These are phyloP conservation scores for Coemansia aciculifera DNA, from an alignment of 192 early-diverging fungal species.

Conservation along the genomic window DNA sequence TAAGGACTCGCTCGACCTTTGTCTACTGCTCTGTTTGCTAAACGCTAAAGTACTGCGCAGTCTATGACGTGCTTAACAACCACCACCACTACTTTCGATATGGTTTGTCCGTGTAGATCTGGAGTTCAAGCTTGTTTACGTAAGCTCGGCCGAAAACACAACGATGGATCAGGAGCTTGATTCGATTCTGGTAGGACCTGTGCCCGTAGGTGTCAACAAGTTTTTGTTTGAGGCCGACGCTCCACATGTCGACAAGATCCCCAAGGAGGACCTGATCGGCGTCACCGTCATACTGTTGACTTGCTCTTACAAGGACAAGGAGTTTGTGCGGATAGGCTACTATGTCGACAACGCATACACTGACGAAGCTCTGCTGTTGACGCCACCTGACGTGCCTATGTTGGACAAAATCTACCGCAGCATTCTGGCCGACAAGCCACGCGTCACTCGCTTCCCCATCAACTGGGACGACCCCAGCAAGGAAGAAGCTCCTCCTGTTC, in stretches of 20 bases:
- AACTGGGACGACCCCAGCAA: conserved; percentile 60
- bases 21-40: conserved; percentile 1
- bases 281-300: conserved; percentile 90
- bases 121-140: conserved; percentile 97
- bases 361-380: conserved; percentile 76
- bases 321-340: conserved; percentile 97
- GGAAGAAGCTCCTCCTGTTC: conserved; percentile 36
- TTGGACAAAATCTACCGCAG: conserved; percentile 79
- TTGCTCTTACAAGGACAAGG: conserved; percentile 84
- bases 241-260: conserved; percentile 74
- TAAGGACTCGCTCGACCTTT: conserved; percentile 40
- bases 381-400: conserved; percentile 70
- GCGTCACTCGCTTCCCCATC: conserved; percentile 85
- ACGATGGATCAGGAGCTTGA: conserved; percentile 90
- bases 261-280: conserved; percentile 78
- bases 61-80: not conserved
- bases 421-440: conserved; percentile 92
- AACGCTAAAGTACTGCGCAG: not conserved
- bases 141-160: conserved; percentile 82
- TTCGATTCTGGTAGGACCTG: conserved; percentile 92
- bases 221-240: conserved; percentile 83
- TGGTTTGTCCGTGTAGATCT: conserved; percentile 66
- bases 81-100: not conserved
- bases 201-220: conserved; percentile 92
- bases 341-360: conserved; percentile 96